A percentile compares a stretch with the other conserved stretches of the same genome.
These are phyloP conservation scores for Gamsiella multidivaricata DNA, from an alignment of 192 early-diverging fungal genomes.

Conservation along the genomic window DNA sequence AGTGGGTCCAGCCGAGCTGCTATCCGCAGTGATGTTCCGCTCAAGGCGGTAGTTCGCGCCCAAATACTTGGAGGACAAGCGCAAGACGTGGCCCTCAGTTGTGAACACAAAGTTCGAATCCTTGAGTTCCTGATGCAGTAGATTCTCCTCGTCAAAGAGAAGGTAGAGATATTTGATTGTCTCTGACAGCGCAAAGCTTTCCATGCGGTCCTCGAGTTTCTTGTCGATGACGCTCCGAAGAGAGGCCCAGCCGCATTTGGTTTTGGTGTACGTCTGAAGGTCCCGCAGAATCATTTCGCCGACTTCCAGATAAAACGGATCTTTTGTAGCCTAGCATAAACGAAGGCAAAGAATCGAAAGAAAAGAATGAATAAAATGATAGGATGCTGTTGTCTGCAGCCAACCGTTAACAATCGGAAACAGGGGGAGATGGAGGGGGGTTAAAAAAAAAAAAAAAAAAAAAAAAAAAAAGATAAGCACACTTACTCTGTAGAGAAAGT, in stretches of 20 bases:
- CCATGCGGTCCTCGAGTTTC: constrained; percentile 87
- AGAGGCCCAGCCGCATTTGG: constrained; percentile 85
- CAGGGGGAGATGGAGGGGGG: no score
- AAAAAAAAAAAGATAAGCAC: neutral
- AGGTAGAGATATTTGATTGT: constrained; percentile 97
- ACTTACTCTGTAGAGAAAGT: constrained; percentile 84
- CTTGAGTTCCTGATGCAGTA: constrained; percentile 77
- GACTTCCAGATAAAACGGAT: constrained; percentile 91
- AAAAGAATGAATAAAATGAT: constrained; percentile 1
- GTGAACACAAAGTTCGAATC: constrained; percentile 91
- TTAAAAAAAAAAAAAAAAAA: neutral
- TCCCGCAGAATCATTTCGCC: constrained; percentile 90
- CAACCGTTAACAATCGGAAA: no score
- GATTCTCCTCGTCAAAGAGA: constrained; percentile 86
- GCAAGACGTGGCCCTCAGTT: constrained; percentile 65
- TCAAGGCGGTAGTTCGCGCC: neutral
- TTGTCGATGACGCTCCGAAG: constrained; percentile 73
- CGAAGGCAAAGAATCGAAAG: neutral
- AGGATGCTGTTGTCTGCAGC: no score
- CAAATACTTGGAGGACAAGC: constrained; percentile 18
- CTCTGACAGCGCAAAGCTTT: constrained; percentile 93
- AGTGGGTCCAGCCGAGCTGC: no score
- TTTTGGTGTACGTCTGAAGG: constrained; percentile 73
- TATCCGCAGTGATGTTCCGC: neutral
- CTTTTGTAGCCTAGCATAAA: constrained; percentile 74